Evolutionary conservation across 148 eudicot species (phyloP), one percentile per base, ranked within the genome.

Genomic region (Agrostemma githago): DNA sequence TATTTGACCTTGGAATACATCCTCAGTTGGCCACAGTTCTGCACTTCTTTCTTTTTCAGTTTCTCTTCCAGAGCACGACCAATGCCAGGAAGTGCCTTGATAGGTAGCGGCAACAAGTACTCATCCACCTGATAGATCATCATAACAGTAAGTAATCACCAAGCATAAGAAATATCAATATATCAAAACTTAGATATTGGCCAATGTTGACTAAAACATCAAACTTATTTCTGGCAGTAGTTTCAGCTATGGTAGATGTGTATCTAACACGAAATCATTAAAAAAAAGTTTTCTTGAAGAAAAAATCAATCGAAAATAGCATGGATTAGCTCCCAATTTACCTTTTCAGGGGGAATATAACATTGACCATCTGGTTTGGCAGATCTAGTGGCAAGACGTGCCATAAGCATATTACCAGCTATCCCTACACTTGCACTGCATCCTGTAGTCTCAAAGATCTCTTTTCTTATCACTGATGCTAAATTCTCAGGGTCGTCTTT

Each of bases 381-480:
- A 81, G 84, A 79, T 80, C 85, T 92, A 20, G 99, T 95, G 75
- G 99, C 99, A 73, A 95, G 92, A 68, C 99, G 99, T 57, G 99
- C 97, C 90, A 95, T 88, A 73, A 95, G 90, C 86, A 95, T 79
- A 82, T 92, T 95, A 54, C 80, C 83, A 51, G 91, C 83, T 71
- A 92, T 88, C 77, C 99, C 97, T 68, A 85, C 93, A 89, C 97
- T 95, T 68, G 96, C 99, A 14, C 88, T 86, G 79, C 99, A 95
- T 54, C 93, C 86, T 73, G 97, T 92, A 60, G 85, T 82, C 67
- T 90, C 94, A 75, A 85, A 73, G 74, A 92, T 90, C 83, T 95
- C 99, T 82, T 88, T 89, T 83, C 99, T 85, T 74, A 95, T 86
- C 63, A 74, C 59, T 38, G 97, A 92, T 71, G 96, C 94, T 79